A percentile compares a stretch with the other conserved stretches of the same genome.
These are phyloP conservation scores for Volvox carteri DNA, from an alignment of 163 green algal genomes.

Conservation along the genomic window DNA sequence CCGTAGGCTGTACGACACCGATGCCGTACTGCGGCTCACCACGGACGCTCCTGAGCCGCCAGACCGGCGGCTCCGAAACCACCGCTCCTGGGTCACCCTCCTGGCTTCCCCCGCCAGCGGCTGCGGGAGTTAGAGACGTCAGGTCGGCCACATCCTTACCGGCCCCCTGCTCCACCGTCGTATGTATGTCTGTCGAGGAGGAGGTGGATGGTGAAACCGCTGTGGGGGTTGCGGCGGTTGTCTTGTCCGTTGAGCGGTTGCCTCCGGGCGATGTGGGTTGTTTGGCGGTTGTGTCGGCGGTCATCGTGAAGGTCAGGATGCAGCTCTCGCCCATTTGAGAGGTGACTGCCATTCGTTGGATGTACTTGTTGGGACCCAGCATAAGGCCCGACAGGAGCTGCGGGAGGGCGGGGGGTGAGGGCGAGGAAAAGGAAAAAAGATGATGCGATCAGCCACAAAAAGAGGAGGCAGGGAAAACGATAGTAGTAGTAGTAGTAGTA, in stretches of 20 bases:
- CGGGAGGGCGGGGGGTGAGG: neutral
- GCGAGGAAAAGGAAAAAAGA: neutral
- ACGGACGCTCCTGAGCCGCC: slow-evolving; percentile 35
- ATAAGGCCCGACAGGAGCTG: slow-evolving; percentile 50
- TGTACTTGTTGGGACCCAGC: slow-evolving; percentile 50
- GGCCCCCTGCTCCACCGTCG: too few species aligned
- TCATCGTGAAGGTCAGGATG: slow-evolving; percentile 59
- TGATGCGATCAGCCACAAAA: too few species aligned
- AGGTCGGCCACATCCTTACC: too few species aligned
- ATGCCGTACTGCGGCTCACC: slow-evolving; percentile 41
- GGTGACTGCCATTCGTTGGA: slow-evolving; percentile 45
- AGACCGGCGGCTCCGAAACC: slow-evolving; percentile 20
- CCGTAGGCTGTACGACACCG: neutral
- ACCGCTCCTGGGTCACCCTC: too few species aligned
- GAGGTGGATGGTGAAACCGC: neutral
- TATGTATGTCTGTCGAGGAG: too few species aligned
- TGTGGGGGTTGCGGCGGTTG: neutral
- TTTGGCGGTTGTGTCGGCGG: too few species aligned
- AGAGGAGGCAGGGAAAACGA: too few species aligned
- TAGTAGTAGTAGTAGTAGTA: too few species aligned
- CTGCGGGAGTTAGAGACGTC: too few species aligned
- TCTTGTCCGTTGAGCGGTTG: too few species aligned
- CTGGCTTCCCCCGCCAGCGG: neutral
- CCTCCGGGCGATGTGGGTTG: too few species aligned
- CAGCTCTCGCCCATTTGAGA: neutral